A percentile compares a stretch with the other conserved stretches of the same genome.
Conservation (phyloP, 768 basidiomycete genomes). For the Mycena crocata region DNA sequence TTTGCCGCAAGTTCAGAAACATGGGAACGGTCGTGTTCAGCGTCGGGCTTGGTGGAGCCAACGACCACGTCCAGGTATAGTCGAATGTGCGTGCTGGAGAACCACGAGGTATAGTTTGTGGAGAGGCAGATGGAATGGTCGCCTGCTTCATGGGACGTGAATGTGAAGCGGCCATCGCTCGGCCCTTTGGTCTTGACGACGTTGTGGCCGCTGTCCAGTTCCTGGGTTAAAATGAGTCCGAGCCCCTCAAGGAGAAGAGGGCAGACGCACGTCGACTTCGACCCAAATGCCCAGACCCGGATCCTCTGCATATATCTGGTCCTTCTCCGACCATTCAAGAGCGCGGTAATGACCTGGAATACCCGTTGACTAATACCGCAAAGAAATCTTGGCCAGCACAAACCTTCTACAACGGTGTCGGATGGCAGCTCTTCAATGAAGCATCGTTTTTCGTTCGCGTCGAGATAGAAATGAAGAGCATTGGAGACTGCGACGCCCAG, state of each 20-base stretch:
- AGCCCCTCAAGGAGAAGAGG: not conserved
- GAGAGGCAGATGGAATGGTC: constrained; percentile 98
- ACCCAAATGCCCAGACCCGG: constrained; percentile 89
- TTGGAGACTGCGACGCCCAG: constrained; percentile 59
- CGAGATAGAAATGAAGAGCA: constrained; percentile 97
- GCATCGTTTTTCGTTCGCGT: constrained; percentile 92
- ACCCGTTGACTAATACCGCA: constrained; percentile 9
- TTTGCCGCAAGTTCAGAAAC: constrained; percentile 84
- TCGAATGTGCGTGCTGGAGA: constrained; percentile 87
- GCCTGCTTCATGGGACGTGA: constrained; percentile 96
- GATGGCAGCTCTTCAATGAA: constrained; percentile 97
- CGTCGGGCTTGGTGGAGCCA: constrained; percentile 86
- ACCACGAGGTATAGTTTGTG: constrained; percentile 93
- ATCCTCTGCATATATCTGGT: constrained; percentile 76
- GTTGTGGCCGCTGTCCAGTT: constrained; percentile 82
- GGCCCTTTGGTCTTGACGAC: constrained; percentile 94
- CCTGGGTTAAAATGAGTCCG: constrained; percentile 59
- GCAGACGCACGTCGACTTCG: constrained; percentile 81
- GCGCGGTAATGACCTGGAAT: constrained; percentile 90
- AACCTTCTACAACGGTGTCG: constrained; percentile 96
- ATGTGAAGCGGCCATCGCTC: constrained; percentile 92
- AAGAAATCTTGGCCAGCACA: constrained; percentile 27
- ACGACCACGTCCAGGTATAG: constrained; percentile 96
- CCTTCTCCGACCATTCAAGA: constrained; percentile 87
- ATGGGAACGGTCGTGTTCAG: constrained; percentile 89